Conservation (phyloP, 768 basidiomycete species). For the Chalciporus piperatus region DNA sequence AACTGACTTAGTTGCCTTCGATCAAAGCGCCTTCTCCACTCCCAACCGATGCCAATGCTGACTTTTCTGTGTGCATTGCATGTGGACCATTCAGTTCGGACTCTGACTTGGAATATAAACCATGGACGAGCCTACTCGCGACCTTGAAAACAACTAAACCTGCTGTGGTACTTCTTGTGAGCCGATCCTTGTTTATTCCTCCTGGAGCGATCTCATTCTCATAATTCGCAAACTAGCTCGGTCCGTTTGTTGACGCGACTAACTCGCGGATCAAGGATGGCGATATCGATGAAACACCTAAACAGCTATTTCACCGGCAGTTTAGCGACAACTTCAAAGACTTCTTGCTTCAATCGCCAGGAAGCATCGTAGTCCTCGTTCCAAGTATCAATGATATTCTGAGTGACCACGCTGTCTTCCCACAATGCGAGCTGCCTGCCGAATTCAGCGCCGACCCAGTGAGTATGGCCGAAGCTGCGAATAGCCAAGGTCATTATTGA, state of each 20-base stretch:
- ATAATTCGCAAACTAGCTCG: conserved; percentile 51
- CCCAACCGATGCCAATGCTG: conserved; percentile 31
- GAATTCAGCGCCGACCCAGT: conserved; percentile 52
- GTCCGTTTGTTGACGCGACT: conserved; percentile 83
- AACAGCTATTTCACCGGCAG: conserved; percentile 63
- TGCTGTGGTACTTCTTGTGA: conserved; percentile 73
- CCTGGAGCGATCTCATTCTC: not conserved
- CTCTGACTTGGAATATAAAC: conserved; percentile 69
- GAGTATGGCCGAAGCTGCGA: conserved; percentile 19
- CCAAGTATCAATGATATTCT: conserved; percentile 83
- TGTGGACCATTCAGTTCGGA: conserved; percentile 88
- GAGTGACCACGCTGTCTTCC: conserved; percentile 78
- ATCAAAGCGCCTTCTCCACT: conserved; percentile 45
- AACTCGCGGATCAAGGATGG: conserved; percentile 78
- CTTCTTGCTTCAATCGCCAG: conserved; percentile 60
- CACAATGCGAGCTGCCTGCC: conserved; percentile 64
- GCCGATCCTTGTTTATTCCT: conserved; percentile 7
- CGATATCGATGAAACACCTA: conserved; percentile 62
- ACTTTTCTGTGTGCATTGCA: conserved; percentile 68
- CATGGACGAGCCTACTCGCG: conserved; percentile 63
- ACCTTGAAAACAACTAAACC: conserved; percentile 66
- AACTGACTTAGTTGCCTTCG: conserved; percentile 57
- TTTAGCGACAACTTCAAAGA: conserved; percentile 56
- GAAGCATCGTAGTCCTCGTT: conserved; percentile 71
- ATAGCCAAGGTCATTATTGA: not conserved